These are phyloP conservation scores for Mycosphaerella sp. DNA, from an alignment of 2,329 filamentous ascomycete species.

Conservation along the genomic window DNA sequence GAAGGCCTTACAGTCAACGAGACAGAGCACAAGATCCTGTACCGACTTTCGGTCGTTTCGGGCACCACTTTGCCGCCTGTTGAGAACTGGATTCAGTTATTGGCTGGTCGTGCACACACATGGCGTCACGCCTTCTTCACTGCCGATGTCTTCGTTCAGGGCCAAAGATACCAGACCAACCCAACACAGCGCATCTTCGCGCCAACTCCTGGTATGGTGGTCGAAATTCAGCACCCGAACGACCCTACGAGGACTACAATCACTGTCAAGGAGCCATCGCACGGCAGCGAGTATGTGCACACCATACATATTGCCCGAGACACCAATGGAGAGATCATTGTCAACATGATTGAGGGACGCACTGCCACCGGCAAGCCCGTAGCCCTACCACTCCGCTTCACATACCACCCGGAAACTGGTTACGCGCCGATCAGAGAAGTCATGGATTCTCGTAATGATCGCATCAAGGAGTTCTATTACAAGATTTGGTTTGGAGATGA, in stretches of 20 bases:
- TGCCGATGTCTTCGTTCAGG: slow-evolving; percentile 88
- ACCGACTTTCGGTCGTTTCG: slow-evolving; percentile 71
- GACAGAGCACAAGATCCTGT: slow-evolving; percentile 72
- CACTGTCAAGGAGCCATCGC: slow-evolving; percentile 76
- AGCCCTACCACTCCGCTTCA: slow-evolving; percentile 80
- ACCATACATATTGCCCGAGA: slow-evolving; percentile 79
- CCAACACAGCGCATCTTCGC: slow-evolving; percentile 88
- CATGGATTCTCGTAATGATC: slow-evolving; percentile 92
- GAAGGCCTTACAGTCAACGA: slow-evolving; percentile 82
- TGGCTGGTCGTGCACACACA: slow-evolving; percentile 78
- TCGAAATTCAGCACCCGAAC: slow-evolving; percentile 79
- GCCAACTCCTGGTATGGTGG: slow-evolving; percentile 76
- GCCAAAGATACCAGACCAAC: slow-evolving; percentile 95
- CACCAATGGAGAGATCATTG: slow-evolving; percentile 69
- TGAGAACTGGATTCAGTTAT: slow-evolving; percentile 79
- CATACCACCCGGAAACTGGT: slow-evolving; percentile 88
- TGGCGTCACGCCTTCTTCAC: slow-evolving; percentile 95
- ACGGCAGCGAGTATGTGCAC: slow-evolving; percentile 78
- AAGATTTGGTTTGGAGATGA: slow-evolving; percentile 93
- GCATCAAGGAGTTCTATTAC: slow-evolving; percentile 99
- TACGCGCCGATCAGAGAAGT: slow-evolving; percentile 97
- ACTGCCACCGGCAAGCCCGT: slow-evolving; percentile 77
- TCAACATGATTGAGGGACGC: slow-evolving; percentile 89
- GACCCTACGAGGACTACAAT: slow-evolving; percentile 79
- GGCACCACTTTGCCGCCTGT: slow-evolving; percentile 67